Conservation (phyloP, 2,329 filamentous ascomycete species). For the Trichoderma pleuroti region DNA sequence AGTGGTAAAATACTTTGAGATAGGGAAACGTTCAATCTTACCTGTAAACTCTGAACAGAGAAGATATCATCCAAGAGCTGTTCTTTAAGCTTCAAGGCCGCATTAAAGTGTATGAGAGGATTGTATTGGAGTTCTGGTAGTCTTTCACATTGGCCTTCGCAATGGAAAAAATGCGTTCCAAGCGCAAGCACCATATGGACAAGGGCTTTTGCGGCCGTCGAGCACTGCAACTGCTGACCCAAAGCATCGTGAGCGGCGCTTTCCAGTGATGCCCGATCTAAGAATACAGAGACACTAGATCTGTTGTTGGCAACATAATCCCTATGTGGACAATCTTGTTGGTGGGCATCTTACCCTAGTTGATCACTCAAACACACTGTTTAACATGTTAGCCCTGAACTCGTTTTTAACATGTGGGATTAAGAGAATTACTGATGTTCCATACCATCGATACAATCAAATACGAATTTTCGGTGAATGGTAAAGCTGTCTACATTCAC, state of each 20-base stretch:
- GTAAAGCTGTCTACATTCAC: neutral
- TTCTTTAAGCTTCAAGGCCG: neutral
- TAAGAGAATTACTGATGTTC: fast-evolving
- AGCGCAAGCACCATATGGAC: neutral
- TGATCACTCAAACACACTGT: neutral
- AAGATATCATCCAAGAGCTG: neutral
- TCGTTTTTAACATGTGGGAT: neutral
- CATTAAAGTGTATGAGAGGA: neutral
- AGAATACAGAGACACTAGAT: neutral
- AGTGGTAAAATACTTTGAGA: neutral
- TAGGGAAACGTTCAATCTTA: neutral
- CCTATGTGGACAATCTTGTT: neutral
- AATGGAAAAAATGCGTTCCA: neutral
- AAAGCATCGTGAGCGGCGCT: neutral
- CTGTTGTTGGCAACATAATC: neutral
- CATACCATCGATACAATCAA: neutral
- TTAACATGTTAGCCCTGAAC: neutral
- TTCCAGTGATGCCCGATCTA: neutral
- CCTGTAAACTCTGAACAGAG: neutral
- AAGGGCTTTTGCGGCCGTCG: neutral
- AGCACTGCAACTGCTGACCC: neutral
- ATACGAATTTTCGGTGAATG: neutral
- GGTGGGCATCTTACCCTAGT: neutral
- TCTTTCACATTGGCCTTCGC: neutral
- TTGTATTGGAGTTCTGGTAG: neutral